A percentile compares a stretch with the other conserved stretches of the same genome.
Conservation (phyloP, 768 basidiomycete species). For the Phylloporus sp. region DNA sequence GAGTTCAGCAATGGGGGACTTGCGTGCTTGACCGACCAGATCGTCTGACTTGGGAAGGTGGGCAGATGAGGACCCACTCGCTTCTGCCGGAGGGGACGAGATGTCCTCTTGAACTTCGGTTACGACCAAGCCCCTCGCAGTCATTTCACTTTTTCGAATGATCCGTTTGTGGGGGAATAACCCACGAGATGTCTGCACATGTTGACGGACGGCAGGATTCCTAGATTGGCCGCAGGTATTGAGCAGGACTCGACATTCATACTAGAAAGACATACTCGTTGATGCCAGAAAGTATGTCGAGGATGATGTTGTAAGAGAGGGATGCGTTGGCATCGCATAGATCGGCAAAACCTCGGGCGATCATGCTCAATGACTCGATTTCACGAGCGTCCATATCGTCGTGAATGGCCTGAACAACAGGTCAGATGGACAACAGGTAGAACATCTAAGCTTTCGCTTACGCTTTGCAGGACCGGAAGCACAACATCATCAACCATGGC, state of each 20-base stretch:
- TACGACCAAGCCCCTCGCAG: conserved; percentile 75
- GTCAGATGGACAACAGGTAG: neutral
- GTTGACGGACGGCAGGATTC: conserved; percentile 71
- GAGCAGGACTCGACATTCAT: neutral
- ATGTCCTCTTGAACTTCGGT: conserved; percentile 79
- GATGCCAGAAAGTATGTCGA: conserved; percentile 86
- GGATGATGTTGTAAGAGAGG: conserved; percentile 81
- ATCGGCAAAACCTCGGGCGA: conserved; percentile 86
- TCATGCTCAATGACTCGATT: conserved; percentile 85
- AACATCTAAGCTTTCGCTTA: conserved; percentile 33
- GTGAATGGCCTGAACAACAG: conserved; percentile 45
- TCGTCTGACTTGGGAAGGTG: conserved; percentile 36
- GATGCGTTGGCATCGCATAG: conserved; percentile 79
- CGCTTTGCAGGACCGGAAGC: conserved; percentile 72
- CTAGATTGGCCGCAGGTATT: conserved; percentile 37
- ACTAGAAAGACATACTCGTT: conserved; percentile 65
- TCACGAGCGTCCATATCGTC: conserved; percentile 88
- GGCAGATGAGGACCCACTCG: conserved; percentile 27
- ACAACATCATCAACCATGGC: conserved; percentile 81
- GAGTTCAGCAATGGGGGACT: conserved; percentile 91
- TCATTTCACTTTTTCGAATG: conserved; percentile 81
- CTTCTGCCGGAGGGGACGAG: conserved; percentile 42
- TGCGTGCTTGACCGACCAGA: conserved; percentile 43
- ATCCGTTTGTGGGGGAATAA: conserved; percentile 81
- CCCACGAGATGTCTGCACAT: conserved; percentile 75